These are phyloP conservation scores for Infundibulicybe gibba DNA, from an alignment of 768 basidiomycete species.

Conservation along the genomic window DNA sequence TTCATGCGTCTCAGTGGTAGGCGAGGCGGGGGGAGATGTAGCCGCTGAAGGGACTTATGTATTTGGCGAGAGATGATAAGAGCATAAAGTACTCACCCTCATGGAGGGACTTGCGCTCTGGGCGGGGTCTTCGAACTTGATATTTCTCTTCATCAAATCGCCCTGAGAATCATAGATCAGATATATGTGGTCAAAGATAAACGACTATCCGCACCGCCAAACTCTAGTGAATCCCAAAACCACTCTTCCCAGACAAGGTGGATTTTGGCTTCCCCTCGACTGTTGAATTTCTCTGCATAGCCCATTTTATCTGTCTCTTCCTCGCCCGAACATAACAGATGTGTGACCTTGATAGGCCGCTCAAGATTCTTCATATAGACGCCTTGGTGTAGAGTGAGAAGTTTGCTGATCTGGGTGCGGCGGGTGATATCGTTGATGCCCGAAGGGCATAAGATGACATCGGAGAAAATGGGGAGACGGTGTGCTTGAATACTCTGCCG, in stretches of 20 bases:
- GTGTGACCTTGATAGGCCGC: constrained; percentile 77
- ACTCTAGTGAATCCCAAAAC: constrained; percentile 91
- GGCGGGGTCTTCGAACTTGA: constrained; percentile 54
- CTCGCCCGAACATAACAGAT: constrained; percentile 74
- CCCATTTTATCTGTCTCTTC: constrained; percentile 73
- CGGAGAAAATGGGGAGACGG: constrained; percentile 71
- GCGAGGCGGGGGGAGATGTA: constrained; percentile 16
- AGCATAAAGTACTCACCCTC: constrained; percentile 15
- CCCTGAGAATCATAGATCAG: constrained; percentile 28
- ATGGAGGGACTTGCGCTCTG: constrained; percentile 41
- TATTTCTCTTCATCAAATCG: constrained; percentile 64
- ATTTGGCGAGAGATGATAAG: not conserved
- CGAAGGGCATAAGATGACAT: constrained; percentile 67
- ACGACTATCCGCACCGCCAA: constrained; percentile 44
- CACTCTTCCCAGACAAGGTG: constrained; percentile 92
- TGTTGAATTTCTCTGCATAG: constrained; percentile 74
- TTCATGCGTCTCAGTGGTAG: not conserved
- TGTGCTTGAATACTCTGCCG: constrained; percentile 54
- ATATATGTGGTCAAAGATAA: not conserved
- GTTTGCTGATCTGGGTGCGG: constrained; percentile 61
- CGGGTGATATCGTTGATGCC: constrained; percentile 63
- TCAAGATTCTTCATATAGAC: constrained; percentile 72
- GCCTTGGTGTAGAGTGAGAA: constrained; percentile 61
- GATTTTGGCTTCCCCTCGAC: constrained; percentile 67
- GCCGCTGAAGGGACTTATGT: constrained; percentile 9